A percentile compares a stretch with the other conserved stretches of the same genome.
Conservation (phyloP, 2,329 filamentous ascomycete species). For the Pseudocercospora pini-densiflorae region DNA sequence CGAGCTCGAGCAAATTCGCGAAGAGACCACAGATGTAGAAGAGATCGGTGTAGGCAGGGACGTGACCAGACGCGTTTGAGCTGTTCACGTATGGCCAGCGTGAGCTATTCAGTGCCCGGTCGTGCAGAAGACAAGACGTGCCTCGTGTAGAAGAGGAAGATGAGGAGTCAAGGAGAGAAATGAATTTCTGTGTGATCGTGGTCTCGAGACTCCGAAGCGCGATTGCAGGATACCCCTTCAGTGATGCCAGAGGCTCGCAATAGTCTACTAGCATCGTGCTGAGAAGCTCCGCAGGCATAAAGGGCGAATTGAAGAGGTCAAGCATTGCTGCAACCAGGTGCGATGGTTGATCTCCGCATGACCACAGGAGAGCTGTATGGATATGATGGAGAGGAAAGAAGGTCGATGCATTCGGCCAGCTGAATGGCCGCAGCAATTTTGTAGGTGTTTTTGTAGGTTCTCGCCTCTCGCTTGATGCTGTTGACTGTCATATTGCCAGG, state of each 20-base stretch:
- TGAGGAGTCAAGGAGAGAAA: neutral
- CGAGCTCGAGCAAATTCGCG: constrained; percentile 1
- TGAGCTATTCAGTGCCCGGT: neutral
- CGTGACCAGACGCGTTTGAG: neutral
- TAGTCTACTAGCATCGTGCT: too few species aligned
- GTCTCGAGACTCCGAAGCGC: too few species aligned
- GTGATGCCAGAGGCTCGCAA: too few species aligned
- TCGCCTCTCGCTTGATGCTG: neutral
- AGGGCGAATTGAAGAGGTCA: too few species aligned
- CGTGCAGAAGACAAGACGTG: neutral
- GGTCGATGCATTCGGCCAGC: too few species aligned
- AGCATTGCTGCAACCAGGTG: too few species aligned
- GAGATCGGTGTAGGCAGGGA: neutral
- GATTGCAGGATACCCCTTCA: too few species aligned
- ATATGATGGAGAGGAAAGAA: neutral
- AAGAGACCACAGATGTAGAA: neutral
- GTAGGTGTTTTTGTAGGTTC: neutral
- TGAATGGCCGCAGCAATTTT: too few species aligned
- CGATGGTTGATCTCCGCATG: neutral
- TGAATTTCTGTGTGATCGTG: neutral
- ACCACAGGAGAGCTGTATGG: neutral
- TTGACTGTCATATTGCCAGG: neutral
- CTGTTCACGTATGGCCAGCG: neutral
- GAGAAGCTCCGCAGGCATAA: too few species aligned
- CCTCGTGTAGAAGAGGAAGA: neutral